phyloP scores from a whole-genome alignment of 192 early-diverging fungal species.

The Backusella tarrabulga region DNA sequence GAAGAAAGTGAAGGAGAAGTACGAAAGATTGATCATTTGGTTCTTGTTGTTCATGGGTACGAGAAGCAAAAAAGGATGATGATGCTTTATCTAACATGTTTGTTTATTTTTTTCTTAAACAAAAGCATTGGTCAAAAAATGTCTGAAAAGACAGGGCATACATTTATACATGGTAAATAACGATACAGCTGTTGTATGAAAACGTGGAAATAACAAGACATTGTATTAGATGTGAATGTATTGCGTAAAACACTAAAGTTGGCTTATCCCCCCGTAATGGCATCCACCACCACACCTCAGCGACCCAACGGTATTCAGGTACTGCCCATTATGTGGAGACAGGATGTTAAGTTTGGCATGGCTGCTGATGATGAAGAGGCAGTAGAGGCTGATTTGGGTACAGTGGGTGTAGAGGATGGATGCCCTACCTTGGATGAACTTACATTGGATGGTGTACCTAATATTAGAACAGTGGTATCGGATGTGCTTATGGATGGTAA shows the following conservation, averaged over 20 bases:
- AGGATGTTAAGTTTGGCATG: conserved; percentile 76
- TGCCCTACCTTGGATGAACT: conserved; percentile 73
- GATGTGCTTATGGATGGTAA: conserved; percentile 84
- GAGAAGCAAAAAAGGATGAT: background rate
- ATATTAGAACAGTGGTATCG: conserved; percentile 75
- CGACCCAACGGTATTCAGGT: conserved; percentile 62
- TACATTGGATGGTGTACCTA: conserved; percentile 77
- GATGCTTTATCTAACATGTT: background rate
- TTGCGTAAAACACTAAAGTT: conserved; percentile 68
- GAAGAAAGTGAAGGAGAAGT: conserved; percentile 57
- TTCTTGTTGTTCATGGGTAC: conserved; percentile 80
- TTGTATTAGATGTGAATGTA: conserved; percentile 60
- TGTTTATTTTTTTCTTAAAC: conserved; percentile 3
- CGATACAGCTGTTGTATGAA: background rate
- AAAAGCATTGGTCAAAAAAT: conserved; percentile 79
- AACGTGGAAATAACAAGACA: background rate
- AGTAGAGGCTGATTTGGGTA: conserved; percentile 54
- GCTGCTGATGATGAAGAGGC: conserved; percentile 50
- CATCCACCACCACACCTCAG: conserved; percentile 7
- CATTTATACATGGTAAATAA: conserved; percentile 50
- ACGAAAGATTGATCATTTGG: conserved; percentile 71
- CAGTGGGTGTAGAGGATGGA: conserved; percentile 50
- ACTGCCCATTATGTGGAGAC: conserved; percentile 82
- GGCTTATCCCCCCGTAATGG: conserved; percentile 28
- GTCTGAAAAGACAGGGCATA: conserved; percentile 51